Percentiles rank a stretch among this genome's conserved stretches.
These are phyloP conservation scores for Quillaja saponaria DNA, from an alignment of 306 rosid species.

Conservation along the genomic window DNA sequence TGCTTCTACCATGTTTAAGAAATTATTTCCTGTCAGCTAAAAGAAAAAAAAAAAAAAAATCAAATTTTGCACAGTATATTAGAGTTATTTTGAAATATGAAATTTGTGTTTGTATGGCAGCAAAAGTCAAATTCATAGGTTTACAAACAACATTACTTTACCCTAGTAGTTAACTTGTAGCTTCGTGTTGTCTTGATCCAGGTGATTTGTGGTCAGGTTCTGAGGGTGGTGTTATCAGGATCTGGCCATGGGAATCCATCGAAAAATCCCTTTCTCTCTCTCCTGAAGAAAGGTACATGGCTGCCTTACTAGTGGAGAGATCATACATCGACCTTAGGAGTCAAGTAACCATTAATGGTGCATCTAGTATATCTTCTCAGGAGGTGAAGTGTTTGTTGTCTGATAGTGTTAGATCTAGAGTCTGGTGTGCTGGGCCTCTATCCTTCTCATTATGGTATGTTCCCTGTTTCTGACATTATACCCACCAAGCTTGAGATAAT, in stretches of 20 bases:
- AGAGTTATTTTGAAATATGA: neutral
- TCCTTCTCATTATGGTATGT: conserved; percentile 87
- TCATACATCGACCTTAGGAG: conserved; percentile 72
- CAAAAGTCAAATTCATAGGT: neutral
- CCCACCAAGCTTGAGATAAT: neutral
- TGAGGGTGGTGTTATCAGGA: conserved; percentile 82
- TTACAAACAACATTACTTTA: neutral
- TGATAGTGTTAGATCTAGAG: conserved; percentile 69
- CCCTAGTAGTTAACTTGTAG: neutral
- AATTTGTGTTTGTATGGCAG: neutral
- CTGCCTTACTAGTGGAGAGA: conserved; percentile 95
- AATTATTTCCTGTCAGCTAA: neutral
- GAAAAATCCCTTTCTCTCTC: conserved; percentile 88
- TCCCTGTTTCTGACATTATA: conserved; percentile 11
- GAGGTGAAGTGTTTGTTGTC: conserved; percentile 77
- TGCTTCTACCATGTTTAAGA: neutral
- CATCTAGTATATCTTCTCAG: conserved; percentile 89
- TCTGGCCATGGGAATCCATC: conserved; percentile 97
- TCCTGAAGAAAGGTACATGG: conserved; percentile 92
- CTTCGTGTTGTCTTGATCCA: conserved; percentile 34
- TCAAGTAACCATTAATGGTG: conserved; percentile 91
- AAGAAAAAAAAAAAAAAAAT: too few species aligned
- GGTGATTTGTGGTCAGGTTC: conserved; percentile 98
- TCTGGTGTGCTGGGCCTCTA: conserved; percentile 76
- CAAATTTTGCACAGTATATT: too few species aligned